Evolutionary conservation across 2,329 filamentous ascomycete species (phyloP), one percentile per base, ranked within the genome.

Genomic region (Diplodia mutila): DNA sequence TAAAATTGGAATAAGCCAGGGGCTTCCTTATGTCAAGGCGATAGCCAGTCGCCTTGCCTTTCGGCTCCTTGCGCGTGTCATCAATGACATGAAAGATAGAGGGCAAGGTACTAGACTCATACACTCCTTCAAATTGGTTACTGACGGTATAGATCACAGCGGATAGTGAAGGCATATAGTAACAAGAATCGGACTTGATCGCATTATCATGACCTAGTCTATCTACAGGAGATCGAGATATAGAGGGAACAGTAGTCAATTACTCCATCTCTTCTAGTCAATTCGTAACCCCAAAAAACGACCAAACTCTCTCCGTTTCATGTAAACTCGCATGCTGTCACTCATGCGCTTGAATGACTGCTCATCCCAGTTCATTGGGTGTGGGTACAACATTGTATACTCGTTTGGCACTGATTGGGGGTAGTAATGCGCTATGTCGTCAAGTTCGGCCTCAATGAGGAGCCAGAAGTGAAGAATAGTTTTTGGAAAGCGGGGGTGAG

Each of bases 381-480:
- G 88, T 0, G 91, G 91, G 76, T 93, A 93, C 69, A 85, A 82
- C 59, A 76, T 71, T 2, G 85, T 85, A 80, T 83, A 87, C n/a
- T 76, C 74, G 68, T 81, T 81, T 0, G 87, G 87, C 1, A 84
- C 86, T 67, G 84, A 84, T 80, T 93, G 91, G 80, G 91, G 89
- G 81, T 93, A 93, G 79, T 90, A 92, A 71, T 85, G 81, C 3
- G 90, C 90, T 48, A 93, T 84, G 66, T 82, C 80, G 79, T 93
- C 90, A 66, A 92, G 87, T 78, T 93, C 84, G 46, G 79, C 79
- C 75, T 91, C 89, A 18, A 89, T 93, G 42, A 93, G 85, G 39
- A 93, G 87, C 85, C 89, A 91, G 80, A 91, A 92, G 75, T 86
- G 85, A 55, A 93, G 86, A 66, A 93, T 83, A 3, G 87, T 91